Evolutionary conservation across 495 filamentous ascomycete genomes (phyloP).

Genomic region (Aspergillus conjunctus): DNA sequence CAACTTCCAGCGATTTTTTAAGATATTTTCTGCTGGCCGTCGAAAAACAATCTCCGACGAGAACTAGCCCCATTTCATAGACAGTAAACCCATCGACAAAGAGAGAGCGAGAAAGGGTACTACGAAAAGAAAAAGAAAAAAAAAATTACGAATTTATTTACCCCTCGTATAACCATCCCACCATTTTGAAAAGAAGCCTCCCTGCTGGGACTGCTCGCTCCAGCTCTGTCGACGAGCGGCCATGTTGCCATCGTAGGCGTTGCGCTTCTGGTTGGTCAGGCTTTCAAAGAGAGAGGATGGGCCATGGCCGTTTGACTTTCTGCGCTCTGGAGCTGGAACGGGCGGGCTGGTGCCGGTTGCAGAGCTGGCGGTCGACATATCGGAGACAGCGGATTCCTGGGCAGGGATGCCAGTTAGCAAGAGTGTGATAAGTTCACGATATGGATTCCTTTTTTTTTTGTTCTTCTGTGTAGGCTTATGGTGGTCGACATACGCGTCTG

Average conservation of each 20-base stretch:
- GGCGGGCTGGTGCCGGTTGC: slow-evolving; percentile 13
- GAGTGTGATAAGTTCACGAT: too few species aligned
- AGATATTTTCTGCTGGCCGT: too few species aligned
- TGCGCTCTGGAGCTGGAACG: slow-evolving; percentile 27
- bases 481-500: slow-evolving; percentile 26
- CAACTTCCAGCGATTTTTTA: not conserved
- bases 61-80: too few species aligned
- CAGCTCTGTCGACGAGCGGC: slow-evolving; percentile 49
- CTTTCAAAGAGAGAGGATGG: slow-evolving; percentile 45
- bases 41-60: not conserved
- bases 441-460: not conserved
- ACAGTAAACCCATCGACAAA: not conserved
- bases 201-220: slow-evolving; percentile 48
- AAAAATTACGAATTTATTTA: not conserved
- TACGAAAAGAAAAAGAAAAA: slow-evolving; percentile 1
- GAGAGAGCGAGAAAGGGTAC: not conserved
- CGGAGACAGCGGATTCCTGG: slow-evolving; percentile 24
- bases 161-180: slow-evolving; percentile 56
- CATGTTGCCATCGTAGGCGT: slow-evolving; percentile 40
- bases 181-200: slow-evolving; percentile 52
- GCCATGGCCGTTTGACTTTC: slow-evolving; percentile 39
- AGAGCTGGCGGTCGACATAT: slow-evolving; percentile 16
- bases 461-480: not conserved
- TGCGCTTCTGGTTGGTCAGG: slow-evolving; percentile 55
- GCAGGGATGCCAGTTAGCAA: not conserved